Conservation (phyloP, 1,284 basidiomycete species). For the Mixia osmundae region DNA sequence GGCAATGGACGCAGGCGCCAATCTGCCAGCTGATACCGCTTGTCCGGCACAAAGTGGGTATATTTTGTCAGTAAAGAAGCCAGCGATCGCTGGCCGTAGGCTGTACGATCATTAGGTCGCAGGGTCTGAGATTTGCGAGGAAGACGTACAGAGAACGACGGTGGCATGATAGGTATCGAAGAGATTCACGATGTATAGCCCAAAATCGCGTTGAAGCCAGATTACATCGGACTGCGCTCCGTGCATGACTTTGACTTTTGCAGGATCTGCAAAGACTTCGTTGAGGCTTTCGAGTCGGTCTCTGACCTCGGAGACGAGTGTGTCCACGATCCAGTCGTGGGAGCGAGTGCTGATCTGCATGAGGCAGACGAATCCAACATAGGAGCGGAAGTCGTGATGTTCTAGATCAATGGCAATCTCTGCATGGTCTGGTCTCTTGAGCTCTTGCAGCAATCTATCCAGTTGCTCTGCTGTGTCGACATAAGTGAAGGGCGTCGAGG, state of each 20-base stretch:
- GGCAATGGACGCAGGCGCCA: conserved; percentile 86
- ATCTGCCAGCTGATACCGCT: conserved; percentile 85
- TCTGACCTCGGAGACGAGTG: conserved; percentile 38
- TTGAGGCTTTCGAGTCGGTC: conserved; percentile 42
- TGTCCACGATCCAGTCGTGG: conserved; percentile 69
- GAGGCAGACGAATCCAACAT: conserved; percentile 67
- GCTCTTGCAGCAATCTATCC: conserved; percentile 37
- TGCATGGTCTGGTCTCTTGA: conserved; percentile 31
- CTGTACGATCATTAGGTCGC: conserved; percentile 22
- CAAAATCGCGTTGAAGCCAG: conserved; percentile 92
- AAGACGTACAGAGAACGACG: conserved; percentile 42
- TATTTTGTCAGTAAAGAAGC: conserved; percentile 69
- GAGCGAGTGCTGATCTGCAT: conserved; percentile 70
- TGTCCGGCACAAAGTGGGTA: conserved; percentile 78
- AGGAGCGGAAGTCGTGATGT: conserved; percentile 68
- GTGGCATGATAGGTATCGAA: conserved; percentile 96
- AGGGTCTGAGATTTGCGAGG: neutral
- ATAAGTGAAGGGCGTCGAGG: conserved; percentile 46
- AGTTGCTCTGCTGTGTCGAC: conserved; percentile 39
- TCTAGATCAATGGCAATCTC: conserved; percentile 90
- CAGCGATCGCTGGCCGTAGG: conserved; percentile 59
- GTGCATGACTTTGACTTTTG: conserved; percentile 74
- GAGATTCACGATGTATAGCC: conserved; percentile 73
- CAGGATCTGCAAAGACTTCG: conserved; percentile 52
- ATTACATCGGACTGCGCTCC: conserved; percentile 83